A percentile compares a stretch with the other conserved stretches of the same genome.
Evolutionary conservation across 495 filamentous ascomycete genomes (phyloP).

Genomic region (Podospora fimiseda): DNA sequence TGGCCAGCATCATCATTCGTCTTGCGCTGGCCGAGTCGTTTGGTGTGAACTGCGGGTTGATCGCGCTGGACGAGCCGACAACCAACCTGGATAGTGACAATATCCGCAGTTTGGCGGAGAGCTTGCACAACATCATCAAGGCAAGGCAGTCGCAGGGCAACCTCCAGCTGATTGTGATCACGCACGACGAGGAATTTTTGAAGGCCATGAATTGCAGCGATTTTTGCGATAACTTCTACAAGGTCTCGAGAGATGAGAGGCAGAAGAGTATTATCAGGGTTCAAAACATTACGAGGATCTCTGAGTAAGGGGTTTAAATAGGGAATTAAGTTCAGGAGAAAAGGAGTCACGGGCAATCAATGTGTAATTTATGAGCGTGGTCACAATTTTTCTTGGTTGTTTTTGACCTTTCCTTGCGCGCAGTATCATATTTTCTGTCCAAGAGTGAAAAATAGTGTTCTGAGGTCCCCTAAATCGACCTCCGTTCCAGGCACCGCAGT

Average conservation of each 20-base stretch:
- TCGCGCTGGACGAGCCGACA: slow-evolving; percentile 95
- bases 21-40: slow-evolving; percentile 96
- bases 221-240: slow-evolving; percentile 86
- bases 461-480: no score
- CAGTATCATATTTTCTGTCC: no score
- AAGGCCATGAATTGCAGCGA: slow-evolving; percentile 90
- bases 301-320: slow-evolving; percentile 23
- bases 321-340: neutral
- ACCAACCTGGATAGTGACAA: slow-evolving; percentile 96
- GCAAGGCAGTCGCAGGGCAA: slow-evolving; percentile 78
- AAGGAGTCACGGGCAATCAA: no score
- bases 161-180: slow-evolving; percentile 97
- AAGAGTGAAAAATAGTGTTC: no score
- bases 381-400: no score
- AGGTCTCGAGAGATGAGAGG: slow-evolving; percentile 72
- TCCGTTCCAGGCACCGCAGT: no score
- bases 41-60: slow-evolving; percentile 90
- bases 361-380: no score
- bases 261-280: slow-evolving; percentile 82
- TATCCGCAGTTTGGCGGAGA: slow-evolving; percentile 78
- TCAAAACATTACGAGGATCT: slow-evolving; percentile 56
- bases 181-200: slow-evolving; percentile 96
- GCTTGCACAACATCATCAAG: slow-evolving; percentile 82
- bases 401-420: no score
- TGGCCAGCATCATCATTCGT: slow-evolving; percentile 96